Conservation (phyloP, 1,284 basidiomycete species). For the Mycena sp. region DNA sequence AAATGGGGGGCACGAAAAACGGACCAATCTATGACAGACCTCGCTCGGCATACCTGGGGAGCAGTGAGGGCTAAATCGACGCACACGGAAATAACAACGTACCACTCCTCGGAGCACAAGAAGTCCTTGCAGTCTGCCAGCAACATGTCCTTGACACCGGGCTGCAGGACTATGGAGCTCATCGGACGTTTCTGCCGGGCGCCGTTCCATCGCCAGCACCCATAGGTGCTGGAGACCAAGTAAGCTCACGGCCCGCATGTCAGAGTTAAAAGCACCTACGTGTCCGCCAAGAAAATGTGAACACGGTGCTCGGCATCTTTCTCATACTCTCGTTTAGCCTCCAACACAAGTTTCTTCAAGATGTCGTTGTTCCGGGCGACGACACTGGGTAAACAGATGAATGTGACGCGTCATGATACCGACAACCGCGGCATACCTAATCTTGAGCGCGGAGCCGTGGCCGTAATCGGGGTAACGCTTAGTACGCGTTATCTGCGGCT, state of each 20-base stretch:
- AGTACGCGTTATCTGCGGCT: conserved; percentile 76
- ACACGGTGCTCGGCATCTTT: conserved; percentile 89
- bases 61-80: conserved; percentile 12
- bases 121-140: conserved; percentile 87
- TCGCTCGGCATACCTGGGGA: conserved; percentile 81
- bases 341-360: conserved; percentile 82
- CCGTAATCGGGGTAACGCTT: conserved; percentile 79
- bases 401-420: conserved; percentile 23
- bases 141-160: conserved; percentile 88
- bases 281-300: conserved; percentile 87
- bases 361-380: conserved; percentile 87
- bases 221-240: conserved; percentile 61
- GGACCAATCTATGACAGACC: conserved; percentile 55
- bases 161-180: conserved; percentile 87
- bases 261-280: conserved; percentile 57
- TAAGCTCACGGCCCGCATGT: conserved; percentile 19
- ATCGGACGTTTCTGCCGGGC: conserved; percentile 86
- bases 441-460: conserved; percentile 75
- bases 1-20: conserved; percentile 23
- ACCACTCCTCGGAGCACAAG: conserved; percentile 85
- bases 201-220: conserved; percentile 86
- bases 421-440: conserved; percentile 61
- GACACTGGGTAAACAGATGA: conserved; percentile 58
- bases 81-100: conserved; percentile 40
- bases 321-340: conserved; percentile 87